These are phyloP conservation scores for Ramichloridium luteum DNA, from an alignment of 2,329 filamentous ascomycete genomes.

Conservation along the genomic window DNA sequence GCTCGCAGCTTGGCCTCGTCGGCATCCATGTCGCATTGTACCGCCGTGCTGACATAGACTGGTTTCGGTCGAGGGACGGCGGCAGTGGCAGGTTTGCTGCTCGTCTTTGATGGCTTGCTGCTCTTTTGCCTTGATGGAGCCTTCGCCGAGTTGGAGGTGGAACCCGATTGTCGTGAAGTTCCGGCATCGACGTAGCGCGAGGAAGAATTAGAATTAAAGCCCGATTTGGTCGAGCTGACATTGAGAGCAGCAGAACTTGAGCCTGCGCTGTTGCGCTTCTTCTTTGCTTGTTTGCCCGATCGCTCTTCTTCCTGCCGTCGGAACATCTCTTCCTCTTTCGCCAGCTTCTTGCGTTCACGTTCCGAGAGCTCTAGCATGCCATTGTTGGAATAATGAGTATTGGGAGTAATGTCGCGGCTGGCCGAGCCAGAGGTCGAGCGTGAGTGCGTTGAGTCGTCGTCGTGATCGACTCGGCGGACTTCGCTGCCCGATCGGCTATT, in stretches of 20 bases:
- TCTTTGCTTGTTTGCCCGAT: constrained; percentile 37
- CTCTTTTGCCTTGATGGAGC: constrained; percentile 6
- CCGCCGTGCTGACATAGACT: constrained; percentile 17
- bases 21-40: constrained; percentile 26
- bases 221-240: constrained; percentile 28
- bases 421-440: constrained; percentile 46
- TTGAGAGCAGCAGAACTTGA: constrained; percentile 43
- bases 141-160: constrained; percentile 15
- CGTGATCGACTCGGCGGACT: constrained; percentile 33
- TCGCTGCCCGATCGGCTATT: constrained; percentile 51
- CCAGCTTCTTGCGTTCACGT: constrained; percentile 50
- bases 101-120: constrained; percentile 6
- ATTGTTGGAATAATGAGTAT: constrained; percentile 38
- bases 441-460: constrained; percentile 46
- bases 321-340: constrained; percentile 50
- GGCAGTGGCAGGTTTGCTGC: constrained; percentile 3
- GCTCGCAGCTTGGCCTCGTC: constrained; percentile 17
- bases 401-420: constrained; percentile 51
- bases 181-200: constrained; percentile 20
- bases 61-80: constrained; percentile 16
- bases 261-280: constrained; percentile 45
- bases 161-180: constrained; percentile 16
- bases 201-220: constrained; percentile 18
- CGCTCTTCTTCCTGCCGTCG: constrained; percentile 48
- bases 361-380: constrained; percentile 45